Base-by-base conservation (phyloP, 441 rosid genomes). In the Kokia cookei region DNA sequence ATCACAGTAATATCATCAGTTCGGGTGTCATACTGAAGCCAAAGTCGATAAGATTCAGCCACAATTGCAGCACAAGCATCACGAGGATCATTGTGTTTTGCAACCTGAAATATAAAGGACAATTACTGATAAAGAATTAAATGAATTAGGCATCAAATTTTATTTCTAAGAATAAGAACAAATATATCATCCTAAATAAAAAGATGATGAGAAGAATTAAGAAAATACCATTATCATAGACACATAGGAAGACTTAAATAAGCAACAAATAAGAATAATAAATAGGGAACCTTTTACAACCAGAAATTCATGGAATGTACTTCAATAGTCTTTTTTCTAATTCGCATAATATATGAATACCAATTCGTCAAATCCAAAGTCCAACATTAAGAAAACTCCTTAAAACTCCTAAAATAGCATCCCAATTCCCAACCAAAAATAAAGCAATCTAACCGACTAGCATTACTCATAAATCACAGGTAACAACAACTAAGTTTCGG, bases 41-140 rank as follows among this genome's bases (percentile, higher is more conserved):
- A 96, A 79, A 96, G 86, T 77, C 98, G 93, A 85, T 96, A 96
- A 65, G 99, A 91, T 91, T 96, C 99, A 43, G 99, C 98, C 55
- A 96, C 99, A 81, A 96, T 91, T 48, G 99, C 99, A 83, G 99
- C 99, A 86, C 99, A 96, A 80, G 99, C 99, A 88, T 96, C 99
- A n/a, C 96, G 94, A 40, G 99, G 99, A 86, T 96, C 99, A 80
- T 88, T 84, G 82, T 90, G 85, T 78, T 96, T 96, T 74, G 92
- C 91, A 82, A 96, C 97, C 99, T 96, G 82, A 60, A 83, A 76
- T 10, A 78, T 24, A 32, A 65, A 61, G 5, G 62, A 54, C 35
- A 8, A 32, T 47, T 14, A 12, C 15, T 17, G 42, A 61, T 68
- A 26, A 14, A 35, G 10, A 75, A 66, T 35, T 50, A 27, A 13